Evolutionary conservation across 768 basidiomycete genomes (phyloP).

Genomic region (Strobilomyces echinocephalus): DNA sequence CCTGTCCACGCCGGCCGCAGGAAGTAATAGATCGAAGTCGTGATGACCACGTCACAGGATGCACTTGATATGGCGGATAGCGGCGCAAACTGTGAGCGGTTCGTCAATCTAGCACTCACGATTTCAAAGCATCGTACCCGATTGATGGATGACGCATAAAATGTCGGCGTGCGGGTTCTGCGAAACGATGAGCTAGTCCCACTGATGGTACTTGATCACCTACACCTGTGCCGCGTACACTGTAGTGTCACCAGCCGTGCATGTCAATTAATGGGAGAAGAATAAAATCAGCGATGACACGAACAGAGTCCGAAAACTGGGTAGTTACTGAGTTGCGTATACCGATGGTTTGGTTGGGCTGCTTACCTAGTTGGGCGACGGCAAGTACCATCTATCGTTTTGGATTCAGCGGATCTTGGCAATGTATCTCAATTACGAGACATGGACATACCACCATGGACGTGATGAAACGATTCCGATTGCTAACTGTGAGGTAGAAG

Average conservation of each 20-base stretch:
- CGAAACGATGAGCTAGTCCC: background rate
- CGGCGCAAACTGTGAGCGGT: slow-evolving; percentile 2
- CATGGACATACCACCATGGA: slow-evolving; percentile 11
- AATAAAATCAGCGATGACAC: background rate
- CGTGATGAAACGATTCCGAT: slow-evolving; percentile 3
- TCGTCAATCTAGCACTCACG: background rate
- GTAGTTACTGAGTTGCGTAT: too few species aligned
- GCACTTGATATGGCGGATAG: slow-evolving; percentile 12
- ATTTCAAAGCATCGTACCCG: slow-evolving; percentile 2
- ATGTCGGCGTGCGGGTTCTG: slow-evolving; percentile 12
- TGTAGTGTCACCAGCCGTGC: background rate
- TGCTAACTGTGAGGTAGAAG: slow-evolving; percentile 13
- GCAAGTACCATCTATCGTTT: slow-evolving; percentile 3
- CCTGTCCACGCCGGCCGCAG: background rate
- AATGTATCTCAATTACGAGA: background rate
- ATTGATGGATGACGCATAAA: background rate
- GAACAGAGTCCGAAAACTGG: too few species aligned
- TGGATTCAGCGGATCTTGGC: background rate
- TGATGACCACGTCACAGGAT: slow-evolving; percentile 9
- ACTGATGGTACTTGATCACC: background rate
- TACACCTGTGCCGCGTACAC: slow-evolving; percentile 5
- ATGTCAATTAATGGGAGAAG: background rate
- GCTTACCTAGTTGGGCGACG: slow-evolving; percentile 14
- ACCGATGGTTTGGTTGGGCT: background rate
- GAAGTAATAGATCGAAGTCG: background rate